Base-by-base conservation (phyloP, 2,329 filamentous ascomycete genomes). In the Knufia petricola region DNA sequence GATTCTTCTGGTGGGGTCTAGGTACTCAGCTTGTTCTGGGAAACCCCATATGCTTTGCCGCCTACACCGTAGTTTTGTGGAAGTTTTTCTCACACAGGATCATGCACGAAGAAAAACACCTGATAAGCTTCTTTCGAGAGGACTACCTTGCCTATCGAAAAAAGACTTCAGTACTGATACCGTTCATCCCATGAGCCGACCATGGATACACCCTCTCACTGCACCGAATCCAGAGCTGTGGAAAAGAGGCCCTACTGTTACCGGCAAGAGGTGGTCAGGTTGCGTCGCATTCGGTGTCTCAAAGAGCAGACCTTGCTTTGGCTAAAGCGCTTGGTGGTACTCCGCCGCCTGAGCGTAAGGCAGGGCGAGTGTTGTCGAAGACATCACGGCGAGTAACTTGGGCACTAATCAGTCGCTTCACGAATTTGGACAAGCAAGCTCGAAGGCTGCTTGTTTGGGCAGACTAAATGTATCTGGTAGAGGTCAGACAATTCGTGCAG, bases 1-100 rank as follows among this genome's bases (percentile, higher is more conserved):
- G 90, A 2, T 98, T 95, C 71, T 98, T 95, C 67, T 96, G 88
- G 81, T 98, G 90, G 90, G 87, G 86, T 0, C 62, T 96, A n/a
- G 92, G 92, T 3, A 95, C 89, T 10, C 92, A 98, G 72, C 62
- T 96, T 37, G 79, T 94, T 48, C 73, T 95, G 55, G 90, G 90
- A 15, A 98, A 98, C 66, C 68, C 77, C 7, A 56, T 94, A 1
- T 94, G 87, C 63, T 79, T 94, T 50, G 57, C 82, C 4, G 84
- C 68, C 1, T 96, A 94, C 69, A 68, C 78, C 0, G 64, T 75
- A 6, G 84, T 94, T 13, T 66, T 98, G 57, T 95, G 87, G 87
- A 74, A 70, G 52, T 98, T 98, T 65, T 98, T 98, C 63, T 75
- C 72, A 13, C 69, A 64, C 10, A 73, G 92, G 52, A 89, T 96